A percentile compares a stretch with the other conserved stretches of the same genome.
Conservation (phyloP, 2,329 filamentous ascomycete genomes). For the Ilyonectria destructans region DNA sequence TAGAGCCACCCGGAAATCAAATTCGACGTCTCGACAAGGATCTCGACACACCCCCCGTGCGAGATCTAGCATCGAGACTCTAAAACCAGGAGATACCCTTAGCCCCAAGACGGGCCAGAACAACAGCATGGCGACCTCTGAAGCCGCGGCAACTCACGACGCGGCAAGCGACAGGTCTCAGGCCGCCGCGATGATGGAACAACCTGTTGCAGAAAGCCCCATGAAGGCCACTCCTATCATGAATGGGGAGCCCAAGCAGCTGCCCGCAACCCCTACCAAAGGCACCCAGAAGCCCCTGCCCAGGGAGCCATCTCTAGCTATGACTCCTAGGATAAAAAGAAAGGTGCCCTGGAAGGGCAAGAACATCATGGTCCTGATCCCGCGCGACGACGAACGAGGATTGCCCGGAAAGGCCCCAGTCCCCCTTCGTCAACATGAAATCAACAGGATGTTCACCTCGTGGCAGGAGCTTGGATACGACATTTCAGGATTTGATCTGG, state of each 20-base stretch:
- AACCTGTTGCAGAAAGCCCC: conserved; percentile 48
- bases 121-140: conserved; percentile 54
- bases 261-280: conserved; percentile 56
- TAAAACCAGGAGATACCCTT: conserved; percentile 57
- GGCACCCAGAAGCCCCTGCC: conserved; percentile 55
- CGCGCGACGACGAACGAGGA: conserved; percentile 78
- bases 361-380: conserved; percentile 80
- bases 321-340: conserved; percentile 76
- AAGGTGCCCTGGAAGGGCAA: conserved; percentile 84
- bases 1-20: conserved; percentile 54
- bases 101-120: conserved; percentile 50
- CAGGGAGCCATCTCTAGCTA: conserved; percentile 54
- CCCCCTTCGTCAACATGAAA: conserved; percentile 71
- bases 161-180: conserved; percentile 48
- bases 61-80: conserved; percentile 71
- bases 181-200: conserved; percentile 46
- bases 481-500: conserved; percentile 78
- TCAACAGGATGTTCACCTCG: conserved; percentile 73
- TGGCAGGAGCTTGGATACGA: conserved; percentile 82
- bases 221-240: conserved; percentile 38
- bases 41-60: conserved; percentile 62
- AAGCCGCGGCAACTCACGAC: conserved; percentile 50
- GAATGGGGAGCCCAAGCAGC: conserved; percentile 51
- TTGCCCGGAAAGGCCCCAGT: conserved; percentile 67
- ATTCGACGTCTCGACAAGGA: conserved; percentile 45